Conservation (phyloP, 2,329 filamentous ascomycete species). For the Fusarium hostae region DNA sequence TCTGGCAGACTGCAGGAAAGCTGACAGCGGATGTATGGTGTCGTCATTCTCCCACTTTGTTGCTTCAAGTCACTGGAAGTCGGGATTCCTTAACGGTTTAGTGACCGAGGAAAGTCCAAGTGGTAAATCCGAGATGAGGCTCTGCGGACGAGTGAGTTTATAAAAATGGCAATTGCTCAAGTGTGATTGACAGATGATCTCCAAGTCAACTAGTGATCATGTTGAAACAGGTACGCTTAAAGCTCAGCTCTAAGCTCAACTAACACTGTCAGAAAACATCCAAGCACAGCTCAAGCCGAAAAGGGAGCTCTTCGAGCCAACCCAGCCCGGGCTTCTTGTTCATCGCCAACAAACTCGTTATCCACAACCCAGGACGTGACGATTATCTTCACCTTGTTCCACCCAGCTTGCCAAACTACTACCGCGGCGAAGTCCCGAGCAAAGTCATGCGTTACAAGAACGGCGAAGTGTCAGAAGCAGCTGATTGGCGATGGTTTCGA, state of each 20-base stretch:
- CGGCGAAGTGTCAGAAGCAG: conserved; percentile 44
- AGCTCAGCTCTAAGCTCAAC: not conserved
- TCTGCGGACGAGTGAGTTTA: conserved; percentile 31
- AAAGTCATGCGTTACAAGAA: conserved; percentile 51
- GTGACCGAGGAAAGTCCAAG: conserved; percentile 38
- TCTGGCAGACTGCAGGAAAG: conserved; percentile 15
- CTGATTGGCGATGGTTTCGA: conserved; percentile 39
- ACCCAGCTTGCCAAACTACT: conserved; percentile 37
- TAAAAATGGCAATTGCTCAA: conserved; percentile 28
- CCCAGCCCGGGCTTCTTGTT: conserved; percentile 51
- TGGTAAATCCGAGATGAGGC: conserved; percentile 35
- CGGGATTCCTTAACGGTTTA: conserved; percentile 1
- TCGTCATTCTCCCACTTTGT: conserved; percentile 30
- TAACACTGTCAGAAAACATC: conserved; percentile 23
- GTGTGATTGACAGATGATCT: not conserved
- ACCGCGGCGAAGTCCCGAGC: conserved; percentile 45
- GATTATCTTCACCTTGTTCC: conserved; percentile 46
- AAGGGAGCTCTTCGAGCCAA: conserved; percentile 12
- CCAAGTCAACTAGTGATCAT: not conserved
- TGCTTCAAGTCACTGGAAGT: not conserved
- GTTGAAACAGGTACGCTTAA: conserved; percentile 18
- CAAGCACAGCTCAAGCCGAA: conserved; percentile 14
- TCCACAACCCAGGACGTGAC: conserved; percentile 25
- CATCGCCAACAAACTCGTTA: conserved; percentile 50
- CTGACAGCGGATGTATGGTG: conserved; percentile 23